Percentiles rank a stretch among this genome's conserved stretches.
Evolutionary conservation across 805 yeast species (phyloP).

Genomic region (Kazachstania kunashirensis): DNA sequence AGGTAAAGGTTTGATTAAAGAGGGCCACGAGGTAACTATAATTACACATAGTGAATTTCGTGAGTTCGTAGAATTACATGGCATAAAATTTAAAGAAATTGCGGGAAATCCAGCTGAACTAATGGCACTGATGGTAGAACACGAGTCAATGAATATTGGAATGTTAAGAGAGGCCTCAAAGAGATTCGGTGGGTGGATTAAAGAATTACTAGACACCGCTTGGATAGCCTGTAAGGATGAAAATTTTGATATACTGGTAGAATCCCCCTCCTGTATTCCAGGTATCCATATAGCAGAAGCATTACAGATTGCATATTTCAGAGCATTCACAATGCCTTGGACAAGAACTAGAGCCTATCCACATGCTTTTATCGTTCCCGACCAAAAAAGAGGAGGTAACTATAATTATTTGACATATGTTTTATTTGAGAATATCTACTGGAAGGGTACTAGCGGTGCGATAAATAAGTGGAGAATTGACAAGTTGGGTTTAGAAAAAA

Average conservation of each 20-base stretch:
- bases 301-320: constrained; percentile 74
- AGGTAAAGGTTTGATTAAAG: constrained; percentile 65
- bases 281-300: constrained; percentile 96
- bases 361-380: constrained; percentile 92
- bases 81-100: constrained; percentile 57
- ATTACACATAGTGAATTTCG: constrained; percentile 80
- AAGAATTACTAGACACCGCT: constrained; percentile 55
- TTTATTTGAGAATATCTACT: constrained; percentile 82
- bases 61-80: constrained; percentile 61
- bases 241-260: constrained; percentile 61
- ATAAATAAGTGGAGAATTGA: constrained; percentile 81
- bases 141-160: constrained; percentile 76
- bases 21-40: constrained; percentile 78
- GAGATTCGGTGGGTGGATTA: constrained; percentile 76
- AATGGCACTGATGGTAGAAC: constrained; percentile 86
- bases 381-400: constrained; percentile 84
- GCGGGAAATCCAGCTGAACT: constrained; percentile 92
- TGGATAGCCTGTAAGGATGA: constrained; percentile 81
- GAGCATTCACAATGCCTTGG: constrained; percentile 99
- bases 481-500: constrained; percentile 52
- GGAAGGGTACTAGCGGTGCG: constrained; percentile 86
- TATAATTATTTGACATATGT: constrained; percentile 90
- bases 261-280: constrained; percentile 94
- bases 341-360: constrained; percentile 92
- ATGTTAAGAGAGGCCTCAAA: constrained; percentile 75